Conservation (phyloP, 179 eudicot species). For the Corrigiola litoralis region DNA sequence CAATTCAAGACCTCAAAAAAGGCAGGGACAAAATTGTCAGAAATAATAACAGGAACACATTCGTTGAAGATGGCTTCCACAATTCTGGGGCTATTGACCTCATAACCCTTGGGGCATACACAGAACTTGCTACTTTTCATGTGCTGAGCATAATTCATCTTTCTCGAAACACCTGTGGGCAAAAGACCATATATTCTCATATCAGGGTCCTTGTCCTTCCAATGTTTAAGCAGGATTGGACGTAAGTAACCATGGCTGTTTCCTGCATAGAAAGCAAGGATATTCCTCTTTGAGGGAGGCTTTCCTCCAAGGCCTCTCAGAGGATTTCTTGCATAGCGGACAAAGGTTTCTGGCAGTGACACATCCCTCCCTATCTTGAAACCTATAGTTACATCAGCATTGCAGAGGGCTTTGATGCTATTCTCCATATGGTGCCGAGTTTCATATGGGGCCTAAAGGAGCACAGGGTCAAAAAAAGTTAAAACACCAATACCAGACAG, state of each 20-base stretch:
- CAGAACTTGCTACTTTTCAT: conserved; percentile 91
- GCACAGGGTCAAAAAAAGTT: conserved; percentile 8
- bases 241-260: conserved; percentile 83
- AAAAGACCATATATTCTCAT: conserved; percentile 72
- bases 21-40: conserved; percentile 87
- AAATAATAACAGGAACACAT: conserved; percentile 79
- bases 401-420: conserved; percentile 73
- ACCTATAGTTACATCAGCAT: conserved; percentile 60
- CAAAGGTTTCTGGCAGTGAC: conserved; percentile 72
- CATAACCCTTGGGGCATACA: conserved; percentile 82
- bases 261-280: conserved; percentile 88
- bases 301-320: conserved; percentile 62
- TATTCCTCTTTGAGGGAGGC: conserved; percentile 52
- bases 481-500: neutral
- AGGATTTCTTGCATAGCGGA: conserved; percentile 61
- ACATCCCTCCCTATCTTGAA: conserved; percentile 71
- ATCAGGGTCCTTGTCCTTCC: conserved; percentile 67
- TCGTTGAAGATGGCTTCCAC: conserved; percentile 76
- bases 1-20: conserved; percentile 70
- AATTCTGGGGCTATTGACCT: conserved; percentile 84
- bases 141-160: conserved; percentile 58
- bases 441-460: conserved; percentile 62
- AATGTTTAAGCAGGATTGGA: conserved; percentile 56
- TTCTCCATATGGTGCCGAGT: conserved; percentile 68
- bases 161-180: conserved; percentile 48